phyloP scores from a whole-genome alignment of 768 basidiomycete species.

The Boletus subcaerulescens region DNA sequence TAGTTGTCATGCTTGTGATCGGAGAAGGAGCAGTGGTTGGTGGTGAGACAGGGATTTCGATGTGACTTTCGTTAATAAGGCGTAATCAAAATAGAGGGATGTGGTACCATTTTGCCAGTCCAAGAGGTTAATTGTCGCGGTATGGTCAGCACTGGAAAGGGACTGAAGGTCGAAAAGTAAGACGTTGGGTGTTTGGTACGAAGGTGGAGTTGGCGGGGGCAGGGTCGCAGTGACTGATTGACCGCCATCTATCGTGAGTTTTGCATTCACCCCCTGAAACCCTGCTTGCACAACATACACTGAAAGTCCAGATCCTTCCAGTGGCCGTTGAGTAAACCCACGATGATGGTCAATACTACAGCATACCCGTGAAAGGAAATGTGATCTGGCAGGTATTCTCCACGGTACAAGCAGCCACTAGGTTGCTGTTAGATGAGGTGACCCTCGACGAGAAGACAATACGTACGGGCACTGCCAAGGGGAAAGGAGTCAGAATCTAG shows the following conservation, averaged over 20 bases:
- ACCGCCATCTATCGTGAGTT: conserved; percentile 9
- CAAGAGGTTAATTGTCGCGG: conserved; percentile 5
- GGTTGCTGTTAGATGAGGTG: neutral
- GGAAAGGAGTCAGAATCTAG: neutral
- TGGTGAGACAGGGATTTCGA: neutral
- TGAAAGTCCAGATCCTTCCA: conserved; percentile 15
- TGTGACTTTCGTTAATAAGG: conserved; percentile 9
- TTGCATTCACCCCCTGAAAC: conserved; percentile 8
- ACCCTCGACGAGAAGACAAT: neutral
- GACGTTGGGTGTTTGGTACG: conserved; percentile 14
- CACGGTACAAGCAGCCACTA: conserved; percentile 5
- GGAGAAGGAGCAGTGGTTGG: neutral
- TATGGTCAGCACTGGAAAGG: conserved; percentile 9
- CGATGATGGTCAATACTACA: neutral
- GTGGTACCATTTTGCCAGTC: conserved; percentile 2
- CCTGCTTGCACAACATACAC: conserved; percentile 16
- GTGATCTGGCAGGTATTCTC: conserved; percentile 5
- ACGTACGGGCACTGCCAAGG: conserved; percentile 9
- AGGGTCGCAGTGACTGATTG: neutral
- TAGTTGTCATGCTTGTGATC: neutral
- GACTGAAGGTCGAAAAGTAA: conserved; percentile 13
- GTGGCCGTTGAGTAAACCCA: neutral
- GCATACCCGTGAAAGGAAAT: conserved; percentile 17
- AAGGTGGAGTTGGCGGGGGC: conserved; percentile 4
- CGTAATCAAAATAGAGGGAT: conserved; percentile 17